Evolutionary conservation across 352 stramenopile species (phyloP), one percentile per base, ranked within the genome.

Genomic region (Globisporangium orthogonon): DNA sequence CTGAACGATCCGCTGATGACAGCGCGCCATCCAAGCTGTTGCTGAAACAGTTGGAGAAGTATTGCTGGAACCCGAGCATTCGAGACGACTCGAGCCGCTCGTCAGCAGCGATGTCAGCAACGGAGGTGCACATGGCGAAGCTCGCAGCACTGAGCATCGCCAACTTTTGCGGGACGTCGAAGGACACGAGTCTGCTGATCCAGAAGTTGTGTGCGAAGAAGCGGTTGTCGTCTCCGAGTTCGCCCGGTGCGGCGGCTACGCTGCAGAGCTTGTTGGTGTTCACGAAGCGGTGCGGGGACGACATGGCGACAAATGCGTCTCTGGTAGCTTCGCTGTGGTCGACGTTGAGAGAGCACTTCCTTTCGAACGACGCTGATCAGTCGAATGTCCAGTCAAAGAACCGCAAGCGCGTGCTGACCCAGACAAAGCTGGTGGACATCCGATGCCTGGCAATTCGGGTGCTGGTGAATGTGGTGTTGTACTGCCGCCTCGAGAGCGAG

Each of bases 261-360:
- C 63, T 91, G 23, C 72, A 88, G 47, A 89, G 79, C 50, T 63
- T 93, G 1, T 54, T 77, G 58, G 69, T 89, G 13, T 81, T 93
- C 11, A 52, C 71, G 7, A 93, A 91, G 64, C 71, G 65, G 10
- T 87, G 73, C 48, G 65, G 62, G 13, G 35, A 65, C 14, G 18
- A 65, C 4, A 66, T 83, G 29, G 56, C 54, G 9, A 28, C 53
- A 17, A 60, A 80, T 28, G 44, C 52, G 14, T 7, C 60, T 9
- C 61, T 73, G 2, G 58, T 76, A n/a, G 56, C 53, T 10, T 67
- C 58, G 9, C 29, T 88, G 7, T 90, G 83, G 80, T 43, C 65
- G 14, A 60, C 64, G 10, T 50, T 92, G n/a, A 23, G 76, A 3
- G 64, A 83, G 14, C 69, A 75, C 35, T 77, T 85, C 37, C 61